Evolutionary conservation across 768 basidiomycete species (phyloP), one percentile per base, ranked within the genome.

Genomic region (Piloderma croceum): DNA sequence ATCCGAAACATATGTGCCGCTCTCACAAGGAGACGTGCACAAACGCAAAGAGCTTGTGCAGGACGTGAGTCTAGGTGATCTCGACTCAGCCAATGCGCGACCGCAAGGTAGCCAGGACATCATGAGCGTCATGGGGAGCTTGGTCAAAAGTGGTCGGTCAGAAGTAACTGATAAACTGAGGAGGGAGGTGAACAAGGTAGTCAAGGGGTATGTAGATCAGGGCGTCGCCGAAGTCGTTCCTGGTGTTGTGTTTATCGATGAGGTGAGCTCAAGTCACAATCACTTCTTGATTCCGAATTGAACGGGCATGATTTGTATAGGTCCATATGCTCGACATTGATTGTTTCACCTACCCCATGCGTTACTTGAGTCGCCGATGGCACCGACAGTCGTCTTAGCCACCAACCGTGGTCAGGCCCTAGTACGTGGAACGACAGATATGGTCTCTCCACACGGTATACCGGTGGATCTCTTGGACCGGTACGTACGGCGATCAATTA

Each of bases 251-350:
- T 99, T 99, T 62, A 93, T 99, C 46, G 96, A 98, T 59, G 96
- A 99, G 78, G 94, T 96, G 51, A 43, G 75, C 55, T 5, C 24
- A 13, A 21, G 36, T 24, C 37, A 27, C 18, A 34, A 20, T 29
- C 42, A 36, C 34, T 17, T 23, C 32, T 18, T 46, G 20, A 36
- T 29, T 23, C 25, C n/a, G n/a, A n/a, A n/a, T 23, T 18, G 29
- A 15, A 31, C 34, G 38, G 3, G 38, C 18, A 24, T 11, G 21
- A 15, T 2, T 24, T 13, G 12, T 19, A 5, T 53, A 96, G 92
- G 94, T 98, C 18, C 96, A 99, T 67, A 98, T 98, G 94, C 81
- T 99, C 45, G 96, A 99, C 61, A 93, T 98, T 54, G 96, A 99
- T 61, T 97, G 93, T 62, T 99, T 98, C 70, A 97, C 96, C 4